phyloP scores from a whole-genome alignment of 257 asterid genomes.

The Plantago elongata region DNA sequence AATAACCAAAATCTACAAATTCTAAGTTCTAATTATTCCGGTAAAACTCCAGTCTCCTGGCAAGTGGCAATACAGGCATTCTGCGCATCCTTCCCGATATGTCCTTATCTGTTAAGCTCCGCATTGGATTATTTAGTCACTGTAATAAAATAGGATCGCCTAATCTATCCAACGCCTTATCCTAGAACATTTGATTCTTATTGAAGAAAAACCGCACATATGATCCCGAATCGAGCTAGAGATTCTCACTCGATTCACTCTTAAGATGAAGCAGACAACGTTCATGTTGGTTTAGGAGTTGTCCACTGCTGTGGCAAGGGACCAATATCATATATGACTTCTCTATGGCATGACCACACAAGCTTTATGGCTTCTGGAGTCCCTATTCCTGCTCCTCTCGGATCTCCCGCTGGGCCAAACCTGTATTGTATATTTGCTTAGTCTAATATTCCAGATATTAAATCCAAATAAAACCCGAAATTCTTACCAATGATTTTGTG shows the following conservation, averaged over 20 bases:
- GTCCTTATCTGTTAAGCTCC: too few relatives aligned
- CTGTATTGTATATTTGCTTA: slow-evolving; percentile 23
- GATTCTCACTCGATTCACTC: neutral
- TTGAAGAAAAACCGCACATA: slow-evolving; percentile 8
- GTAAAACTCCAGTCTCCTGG: too few relatives aligned
- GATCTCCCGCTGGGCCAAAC: slow-evolving; percentile 95
- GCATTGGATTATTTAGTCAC: too few relatives aligned
- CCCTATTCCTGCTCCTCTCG: slow-evolving; percentile 89
- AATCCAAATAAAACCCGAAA: neutral
- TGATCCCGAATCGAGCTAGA: neutral
- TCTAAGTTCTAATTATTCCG: too few relatives aligned
- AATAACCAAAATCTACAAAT: too few relatives aligned
- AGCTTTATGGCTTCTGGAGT: slow-evolving; percentile 88
- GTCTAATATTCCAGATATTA: neutral
- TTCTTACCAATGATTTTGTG: slow-evolving; percentile 87
- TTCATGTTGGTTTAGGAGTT: slow-evolving; percentile 44
- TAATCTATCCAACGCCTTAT: too few relatives aligned
- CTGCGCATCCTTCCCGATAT: too few relatives aligned
- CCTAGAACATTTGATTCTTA: neutral
- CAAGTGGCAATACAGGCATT: too few relatives aligned
- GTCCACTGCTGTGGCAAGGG: slow-evolving; percentile 65
- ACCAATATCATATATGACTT: slow-evolving; percentile 67
- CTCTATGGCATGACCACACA: slow-evolving; percentile 93
- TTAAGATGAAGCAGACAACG: neutral
- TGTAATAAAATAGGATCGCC: too few relatives aligned